Conservation (phyloP, 345 rosid genomes). For the Linum tenue region DNA sequence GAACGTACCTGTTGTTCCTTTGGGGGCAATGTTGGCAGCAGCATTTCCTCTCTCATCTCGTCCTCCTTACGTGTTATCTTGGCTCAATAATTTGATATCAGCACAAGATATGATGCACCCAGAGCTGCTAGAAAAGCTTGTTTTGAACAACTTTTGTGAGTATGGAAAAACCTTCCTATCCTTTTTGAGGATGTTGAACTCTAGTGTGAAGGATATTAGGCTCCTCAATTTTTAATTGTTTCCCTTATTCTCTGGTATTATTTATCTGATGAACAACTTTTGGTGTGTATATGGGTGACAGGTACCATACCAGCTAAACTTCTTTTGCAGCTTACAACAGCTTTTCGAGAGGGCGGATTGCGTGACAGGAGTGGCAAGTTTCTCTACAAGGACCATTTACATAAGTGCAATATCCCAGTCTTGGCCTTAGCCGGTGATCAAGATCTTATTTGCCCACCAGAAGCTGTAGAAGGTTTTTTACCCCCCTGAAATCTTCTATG, state of each 20-base stretch:
- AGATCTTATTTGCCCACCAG: constrained; percentile 90
- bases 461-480: constrained; percentile 72
- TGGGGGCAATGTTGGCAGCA: constrained; percentile 75
- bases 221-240: not conserved
- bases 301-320: constrained; percentile 93
- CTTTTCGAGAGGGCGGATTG: constrained; percentile 75
- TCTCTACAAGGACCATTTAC: constrained; percentile 63
- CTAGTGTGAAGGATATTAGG: not conserved
- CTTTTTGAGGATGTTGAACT: not conserved
- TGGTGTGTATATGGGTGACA: constrained; percentile 21
- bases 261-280: not conserved
- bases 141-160: constrained; percentile 90
- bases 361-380: constrained; percentile 69
- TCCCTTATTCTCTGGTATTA: not conserved
- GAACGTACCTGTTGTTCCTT: constrained; percentile 87
- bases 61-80: constrained; percentile 76
- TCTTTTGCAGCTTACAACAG: constrained; percentile 82
- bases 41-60: constrained; percentile 75
- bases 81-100: constrained; percentile 81
- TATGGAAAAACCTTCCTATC: constrained; percentile 10
- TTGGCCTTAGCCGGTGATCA: constrained; percentile 87
- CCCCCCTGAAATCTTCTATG: not conserved
- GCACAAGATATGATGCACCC: constrained; percentile 97
- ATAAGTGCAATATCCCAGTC: constrained; percentile 50
- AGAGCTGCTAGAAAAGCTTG: constrained; percentile 75